Conservation (phyloP, 192 early-diverging fungal species). For the Coemansia brasiliensis region DNA sequence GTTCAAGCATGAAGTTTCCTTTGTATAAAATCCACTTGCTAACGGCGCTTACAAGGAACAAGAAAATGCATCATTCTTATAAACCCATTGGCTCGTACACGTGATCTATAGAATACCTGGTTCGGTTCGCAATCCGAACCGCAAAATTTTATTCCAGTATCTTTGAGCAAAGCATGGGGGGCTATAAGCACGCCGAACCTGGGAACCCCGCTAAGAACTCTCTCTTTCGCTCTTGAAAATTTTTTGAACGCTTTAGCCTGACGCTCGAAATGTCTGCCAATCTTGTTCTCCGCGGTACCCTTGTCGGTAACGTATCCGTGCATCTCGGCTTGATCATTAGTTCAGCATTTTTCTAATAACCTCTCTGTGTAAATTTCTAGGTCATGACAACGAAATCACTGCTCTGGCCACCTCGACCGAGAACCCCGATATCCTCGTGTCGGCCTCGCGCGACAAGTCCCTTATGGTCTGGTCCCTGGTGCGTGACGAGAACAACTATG, state of each 20-base stretch:
- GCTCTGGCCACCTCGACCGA: constrained; percentile 96
- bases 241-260: background rate
- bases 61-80: background rate
- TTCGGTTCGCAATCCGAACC: constrained; percentile 33
- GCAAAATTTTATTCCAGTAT: constrained; percentile 53
- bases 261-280: constrained; percentile 44
- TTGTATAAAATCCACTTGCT: too few species aligned
- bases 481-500: constrained; percentile 91
- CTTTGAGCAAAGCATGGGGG: background rate
- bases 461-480: constrained; percentile 97
- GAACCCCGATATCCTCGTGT: constrained; percentile 94
- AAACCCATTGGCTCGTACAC: background rate
- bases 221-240: too few species aligned
- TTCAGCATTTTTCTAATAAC: background rate
- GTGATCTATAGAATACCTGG: constrained; percentile 20
- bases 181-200: too few species aligned
- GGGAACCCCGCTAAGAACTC: too few species aligned
- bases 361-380: constrained; percentile 33
- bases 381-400: constrained; percentile 91
- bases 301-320: constrained; percentile 48
- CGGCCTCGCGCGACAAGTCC: constrained; percentile 98
- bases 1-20: constrained; percentile 51
- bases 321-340: background rate
- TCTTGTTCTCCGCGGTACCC: constrained; percentile 55
- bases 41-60: background rate